These are phyloP conservation scores for Drosera capensis DNA, from an alignment of 148 eudicot genomes.

Conservation along the genomic window DNA sequence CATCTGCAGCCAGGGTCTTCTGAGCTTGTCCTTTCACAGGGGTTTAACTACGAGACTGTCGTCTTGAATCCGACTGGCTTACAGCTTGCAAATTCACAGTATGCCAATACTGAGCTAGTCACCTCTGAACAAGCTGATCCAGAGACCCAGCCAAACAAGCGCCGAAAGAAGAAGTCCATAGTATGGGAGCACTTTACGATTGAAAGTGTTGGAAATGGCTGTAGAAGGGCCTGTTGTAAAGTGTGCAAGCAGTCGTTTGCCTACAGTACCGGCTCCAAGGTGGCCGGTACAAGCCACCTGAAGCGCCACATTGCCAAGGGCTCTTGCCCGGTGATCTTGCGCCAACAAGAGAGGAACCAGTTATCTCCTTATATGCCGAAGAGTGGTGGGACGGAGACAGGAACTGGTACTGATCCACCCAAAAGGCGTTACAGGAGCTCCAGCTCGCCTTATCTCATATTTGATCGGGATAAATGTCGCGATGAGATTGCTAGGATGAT, in stretches of 20 bases:
- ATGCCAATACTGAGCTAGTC: constrained; percentile 9
- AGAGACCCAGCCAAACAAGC: constrained; percentile 29
- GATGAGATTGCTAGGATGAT: constrained; percentile 71
- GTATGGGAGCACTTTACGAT: constrained; percentile 76
- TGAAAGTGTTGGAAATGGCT: constrained; percentile 41
- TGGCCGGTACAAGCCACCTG: constrained; percentile 71
- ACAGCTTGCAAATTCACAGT: too few species aligned
- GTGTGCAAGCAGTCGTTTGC: constrained; percentile 71
- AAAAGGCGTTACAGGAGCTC: constrained; percentile 43
- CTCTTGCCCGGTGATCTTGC: constrained; percentile 43
- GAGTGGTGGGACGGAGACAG: constrained; percentile 18
- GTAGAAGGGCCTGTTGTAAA: constrained; percentile 68
- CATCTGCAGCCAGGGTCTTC: too few species aligned
- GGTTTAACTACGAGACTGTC: too few species aligned
- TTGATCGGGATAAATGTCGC: constrained; percentile 52
- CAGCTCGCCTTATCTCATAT: constrained; percentile 31
- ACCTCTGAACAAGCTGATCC: constrained; percentile 7
- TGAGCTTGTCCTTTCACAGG: too few species aligned
- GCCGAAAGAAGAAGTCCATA: constrained; percentile 54
- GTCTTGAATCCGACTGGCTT: too few species aligned
- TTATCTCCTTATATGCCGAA: constrained; percentile 28
- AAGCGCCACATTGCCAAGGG: constrained; percentile 80
- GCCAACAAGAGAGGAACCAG: constrained; percentile 38
- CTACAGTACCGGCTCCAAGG: constrained; percentile 64
- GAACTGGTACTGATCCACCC: constrained; percentile 18